phyloP scores from a whole-genome alignment of 2,329 filamentous ascomycete genomes.

The Hymenoscyphus scutula region DNA sequence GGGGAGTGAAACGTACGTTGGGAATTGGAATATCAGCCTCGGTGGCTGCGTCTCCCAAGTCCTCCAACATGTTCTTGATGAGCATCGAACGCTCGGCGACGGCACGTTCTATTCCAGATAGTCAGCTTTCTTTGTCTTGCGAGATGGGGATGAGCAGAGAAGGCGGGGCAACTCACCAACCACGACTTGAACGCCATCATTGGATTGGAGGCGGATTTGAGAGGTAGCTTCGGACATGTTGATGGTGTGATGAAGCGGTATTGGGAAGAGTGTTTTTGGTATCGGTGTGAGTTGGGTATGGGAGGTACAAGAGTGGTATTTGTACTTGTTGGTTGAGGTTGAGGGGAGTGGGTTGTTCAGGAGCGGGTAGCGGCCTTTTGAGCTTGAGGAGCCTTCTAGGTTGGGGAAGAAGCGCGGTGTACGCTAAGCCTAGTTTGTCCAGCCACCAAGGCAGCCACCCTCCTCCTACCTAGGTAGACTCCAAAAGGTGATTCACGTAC shows the following conservation, averaged over 20 bases:
- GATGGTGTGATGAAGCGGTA: slow-evolving; percentile 2
- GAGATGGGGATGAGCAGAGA: slow-evolving; percentile 3
- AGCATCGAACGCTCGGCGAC: slow-evolving; percentile 90
- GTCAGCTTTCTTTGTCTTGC: slow-evolving; percentile 19
- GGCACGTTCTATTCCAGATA: slow-evolving; percentile 60
- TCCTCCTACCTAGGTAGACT: too few relatives aligned
- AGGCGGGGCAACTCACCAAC: slow-evolving; percentile 46
- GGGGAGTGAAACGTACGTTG: slow-evolving; percentile 54
- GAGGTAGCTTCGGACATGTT: slow-evolving; percentile 37
- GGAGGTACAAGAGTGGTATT: background rate
- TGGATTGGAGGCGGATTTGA: slow-evolving; percentile 47
- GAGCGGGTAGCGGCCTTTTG: background rate
- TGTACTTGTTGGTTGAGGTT: slow-evolving; percentile 7
- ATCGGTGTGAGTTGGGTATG: background rate
- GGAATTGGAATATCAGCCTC: slow-evolving; percentile 70
- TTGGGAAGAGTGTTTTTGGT: background rate
- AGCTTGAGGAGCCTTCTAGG: background rate
- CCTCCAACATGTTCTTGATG: slow-evolving; percentile 98
- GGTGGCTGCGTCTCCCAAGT: slow-evolving; percentile 66
- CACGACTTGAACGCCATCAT: slow-evolving; percentile 47
- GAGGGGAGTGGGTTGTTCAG: background rate
- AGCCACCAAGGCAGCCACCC: background rate
- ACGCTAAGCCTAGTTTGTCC: background rate
- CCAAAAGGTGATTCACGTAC: background rate
- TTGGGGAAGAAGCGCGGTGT: background rate